phyloP scores from a whole-genome alignment of 2,329 filamentous ascomycete species.

The Acarospora socialis region DNA sequence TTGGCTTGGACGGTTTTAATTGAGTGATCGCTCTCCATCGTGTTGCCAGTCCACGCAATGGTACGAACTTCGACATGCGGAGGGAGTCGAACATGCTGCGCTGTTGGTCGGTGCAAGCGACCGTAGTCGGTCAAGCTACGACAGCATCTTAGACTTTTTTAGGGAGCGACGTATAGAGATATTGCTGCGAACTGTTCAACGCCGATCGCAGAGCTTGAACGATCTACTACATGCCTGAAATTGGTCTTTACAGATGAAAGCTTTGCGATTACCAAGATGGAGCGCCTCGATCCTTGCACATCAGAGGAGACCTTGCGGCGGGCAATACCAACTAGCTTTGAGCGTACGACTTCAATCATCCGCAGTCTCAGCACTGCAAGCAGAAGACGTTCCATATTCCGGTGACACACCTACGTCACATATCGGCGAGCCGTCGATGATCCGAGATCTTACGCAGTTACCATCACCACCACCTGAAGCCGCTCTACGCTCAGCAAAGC shows the following conservation, averaged over 20 bases:
- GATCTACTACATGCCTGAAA: too few species aligned
- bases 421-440: slow-evolving; percentile 6
- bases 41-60: too few species aligned
- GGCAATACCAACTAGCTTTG: slow-evolving; percentile 15
- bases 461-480: slow-evolving; percentile 58
- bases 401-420: slow-evolving; percentile 17
- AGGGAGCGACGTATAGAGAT: too few species aligned
- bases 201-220: too few species aligned
- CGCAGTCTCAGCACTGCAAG: slow-evolving; percentile 19
- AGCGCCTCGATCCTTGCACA: slow-evolving; percentile 36
- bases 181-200: too few species aligned
- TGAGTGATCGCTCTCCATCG: slow-evolving; percentile 12
- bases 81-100: too few species aligned
- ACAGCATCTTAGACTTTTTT: too few species aligned
- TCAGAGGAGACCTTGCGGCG: slow-evolving; percentile 26
- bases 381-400: slow-evolving; percentile 17
- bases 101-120: too few species aligned
- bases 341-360: slow-evolving; percentile 29
- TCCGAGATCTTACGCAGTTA: slow-evolving; percentile 29
- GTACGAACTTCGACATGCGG: too few species aligned
- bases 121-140: too few species aligned
- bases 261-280: slow-evolving; percentile 37
- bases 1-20: slow-evolving; percentile 11
- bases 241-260: slow-evolving; percentile 29
- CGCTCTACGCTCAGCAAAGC: slow-evolving; percentile 65